Conservation (phyloP, 2,329 filamentous ascomycete species). For the Boeremia exigua region DNA sequence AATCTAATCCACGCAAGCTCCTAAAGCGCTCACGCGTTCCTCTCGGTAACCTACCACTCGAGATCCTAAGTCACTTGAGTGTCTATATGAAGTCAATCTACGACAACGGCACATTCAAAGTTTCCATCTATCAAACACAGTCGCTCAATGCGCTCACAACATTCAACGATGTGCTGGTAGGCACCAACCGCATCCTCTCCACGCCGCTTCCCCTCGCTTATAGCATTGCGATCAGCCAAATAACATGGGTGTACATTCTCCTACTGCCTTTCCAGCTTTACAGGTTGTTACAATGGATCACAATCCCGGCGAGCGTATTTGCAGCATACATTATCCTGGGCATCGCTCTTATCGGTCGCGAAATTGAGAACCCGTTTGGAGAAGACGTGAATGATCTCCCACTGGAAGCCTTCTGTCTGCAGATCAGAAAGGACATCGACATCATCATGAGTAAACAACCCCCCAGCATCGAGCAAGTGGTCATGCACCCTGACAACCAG, state of each 20-base stretch:
- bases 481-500: slow-evolving; percentile 55
- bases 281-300: slow-evolving; percentile 68
- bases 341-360: slow-evolving; percentile 75
- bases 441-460: slow-evolving; percentile 68
- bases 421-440: slow-evolving; percentile 75
- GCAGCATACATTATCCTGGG: slow-evolving; percentile 85
- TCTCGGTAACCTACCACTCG: slow-evolving; percentile 79
- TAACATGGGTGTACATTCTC: slow-evolving; percentile 83
- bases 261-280: slow-evolving; percentile 82
- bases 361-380: slow-evolving; percentile 87
- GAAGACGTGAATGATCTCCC: slow-evolving; percentile 76
- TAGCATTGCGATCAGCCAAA: slow-evolving; percentile 81
- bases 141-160: slow-evolving; percentile 65
- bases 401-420: slow-evolving; percentile 74
- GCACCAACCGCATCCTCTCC: slow-evolving; percentile 77
- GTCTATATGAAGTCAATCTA: slow-evolving; percentile 69
- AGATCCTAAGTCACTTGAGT: slow-evolving; percentile 75
- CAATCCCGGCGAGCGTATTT: slow-evolving; percentile 74
- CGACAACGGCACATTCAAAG: slow-evolving; percentile 60
- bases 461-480: slow-evolving; percentile 59
- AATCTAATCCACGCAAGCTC: slow-evolving; percentile 76
- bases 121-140: slow-evolving; percentile 65
- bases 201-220: slow-evolving; percentile 86
- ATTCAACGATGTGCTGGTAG: slow-evolving; percentile 74
- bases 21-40: slow-evolving; percentile 74